Evolutionary conservation across 495 filamentous ascomycete species (phyloP), one percentile per base, ranked within the genome.

Genomic region (Xylaria intraflava): DNA sequence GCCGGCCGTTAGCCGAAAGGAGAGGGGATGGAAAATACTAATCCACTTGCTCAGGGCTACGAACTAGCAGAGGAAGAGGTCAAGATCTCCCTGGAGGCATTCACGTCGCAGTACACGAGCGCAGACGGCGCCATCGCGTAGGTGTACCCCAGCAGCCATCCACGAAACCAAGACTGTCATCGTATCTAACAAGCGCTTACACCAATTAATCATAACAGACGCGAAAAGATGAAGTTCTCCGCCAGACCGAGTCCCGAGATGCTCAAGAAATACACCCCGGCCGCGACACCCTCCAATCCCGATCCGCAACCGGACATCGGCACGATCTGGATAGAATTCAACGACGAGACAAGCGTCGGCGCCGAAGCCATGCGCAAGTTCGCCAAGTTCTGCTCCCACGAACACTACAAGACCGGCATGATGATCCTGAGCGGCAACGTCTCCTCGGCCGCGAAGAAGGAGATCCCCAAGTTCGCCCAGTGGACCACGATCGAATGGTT

Each of bases 291-390:
- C 38, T 49, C 66, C 31, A 80, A 86, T 67, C 86, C 84, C 3
- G 75, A 84, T 59, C 87, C 82, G 36, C 72, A 78, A 24, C 69
- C 80, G 46, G 83, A 89, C 59, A 86, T 90, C 67, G 93, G 93
- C 61, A 86, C 81, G 29, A 87, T 97, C 72, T 96, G 86, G 82
- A 82, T 98, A 54, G 90, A 97, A 69, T 98, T 98, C 81, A 62
- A 69, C 26, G 72, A 81, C 27, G 88, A 93, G 48, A 55, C 77
- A 16, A 80, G 74, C 16, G 84, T 97, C 49, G 93, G 93, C 59
- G 88, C 95, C 61, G 88, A 89, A 69, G 89, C 95, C 63, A 87
- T 96, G 71, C 88, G 89, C 65, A 75, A 77, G 26, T 98, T 96
- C 73, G 89, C 87, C 60, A 85, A 90, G 58, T 77, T 85, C 68